A percentile compares a stretch with the other conserved stretches of the same genome.
Evolutionary conservation across 2,329 filamentous ascomycete species (phyloP).

Genomic region (Trichoderma sp.): DNA sequence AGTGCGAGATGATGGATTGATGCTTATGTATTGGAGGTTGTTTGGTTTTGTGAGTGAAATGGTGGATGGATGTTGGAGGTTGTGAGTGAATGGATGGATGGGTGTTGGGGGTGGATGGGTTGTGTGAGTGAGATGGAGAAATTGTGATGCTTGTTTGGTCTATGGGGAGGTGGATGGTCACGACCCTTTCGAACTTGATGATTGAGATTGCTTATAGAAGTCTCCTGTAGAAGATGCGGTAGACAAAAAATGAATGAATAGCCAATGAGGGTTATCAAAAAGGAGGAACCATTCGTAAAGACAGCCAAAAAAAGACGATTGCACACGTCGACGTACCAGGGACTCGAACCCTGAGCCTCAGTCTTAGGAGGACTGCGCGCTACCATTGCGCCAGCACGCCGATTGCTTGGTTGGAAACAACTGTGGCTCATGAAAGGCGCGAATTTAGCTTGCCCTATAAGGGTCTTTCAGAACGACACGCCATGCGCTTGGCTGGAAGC

Average conservation of each 20-base stretch:
- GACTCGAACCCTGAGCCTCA: slow-evolving; percentile 48
- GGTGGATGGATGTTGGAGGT: no score
- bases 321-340: slow-evolving; percentile 39
- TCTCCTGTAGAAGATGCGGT: background rate
- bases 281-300: background rate
- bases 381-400: slow-evolving; percentile 45
- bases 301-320: slow-evolving; percentile 8
- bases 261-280: background rate
- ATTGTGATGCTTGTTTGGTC: background rate
- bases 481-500: background rate
- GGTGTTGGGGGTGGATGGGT: no score
- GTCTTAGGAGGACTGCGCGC: slow-evolving; percentile 47
- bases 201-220: no score
- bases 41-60: no score
- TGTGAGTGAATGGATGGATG: no score
- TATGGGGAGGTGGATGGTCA: no score
- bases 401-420: background rate
- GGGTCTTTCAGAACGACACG: background rate
- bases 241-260: background rate
- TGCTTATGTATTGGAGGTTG: no score
- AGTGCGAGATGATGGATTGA: background rate
- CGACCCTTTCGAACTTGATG: no score
- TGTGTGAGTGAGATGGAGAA: no score
- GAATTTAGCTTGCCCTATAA: slow-evolving; percentile 21
- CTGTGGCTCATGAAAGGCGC: slow-evolving; percentile 17